Percentiles rank a stretch among this genome's conserved stretches.
Conservation (phyloP, 2,329 filamentous ascomycete genomes). For the Paraphaeosphaeria minitans region DNA sequence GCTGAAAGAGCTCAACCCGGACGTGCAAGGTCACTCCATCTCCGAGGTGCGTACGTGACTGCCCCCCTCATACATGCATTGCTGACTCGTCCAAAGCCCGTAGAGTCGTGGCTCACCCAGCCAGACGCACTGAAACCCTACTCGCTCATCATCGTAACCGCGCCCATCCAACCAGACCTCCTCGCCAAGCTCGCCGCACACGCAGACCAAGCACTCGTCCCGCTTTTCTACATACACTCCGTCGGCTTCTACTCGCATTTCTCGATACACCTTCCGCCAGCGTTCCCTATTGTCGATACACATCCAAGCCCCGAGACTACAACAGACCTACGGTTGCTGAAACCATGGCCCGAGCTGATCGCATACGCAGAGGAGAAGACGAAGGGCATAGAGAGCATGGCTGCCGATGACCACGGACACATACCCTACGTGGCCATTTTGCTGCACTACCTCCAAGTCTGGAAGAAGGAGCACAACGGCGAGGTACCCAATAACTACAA, state of each 20-base stretch:
- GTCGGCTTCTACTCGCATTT: constrained; percentile 92
- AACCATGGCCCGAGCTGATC: constrained; percentile 82
- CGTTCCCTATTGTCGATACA: constrained; percentile 92
- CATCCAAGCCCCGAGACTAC: constrained; percentile 88
- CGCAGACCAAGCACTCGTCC: constrained; percentile 65
- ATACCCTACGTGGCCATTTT: constrained; percentile 85
- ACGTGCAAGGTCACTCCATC: constrained; percentile 78
- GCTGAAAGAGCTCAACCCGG: constrained; percentile 87
- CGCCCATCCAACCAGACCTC: constrained; percentile 60
- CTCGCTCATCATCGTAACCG: constrained; percentile 65
- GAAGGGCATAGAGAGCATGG: constrained; percentile 69
- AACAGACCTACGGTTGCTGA: constrained; percentile 80
- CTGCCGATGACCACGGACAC: constrained; percentile 85
- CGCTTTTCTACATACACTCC: constrained; percentile 83
- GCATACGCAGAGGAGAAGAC: constrained; percentile 72
- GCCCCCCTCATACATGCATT: not conserved
- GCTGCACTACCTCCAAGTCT: constrained; percentile 79
- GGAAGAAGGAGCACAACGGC: constrained; percentile 74
- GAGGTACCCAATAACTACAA: constrained; percentile 74
- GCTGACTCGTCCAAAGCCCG: constrained; percentile 41
- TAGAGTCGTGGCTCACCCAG: constrained; percentile 52
- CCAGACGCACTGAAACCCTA: constrained; percentile 53
- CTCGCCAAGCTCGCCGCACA: constrained; percentile 58
- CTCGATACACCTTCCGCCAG: constrained; percentile 74
- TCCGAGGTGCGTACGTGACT: constrained; percentile 55